Base-by-base conservation (phyloP, 1,284 basidiomycete genomes). In the Marasmius fiardii region DNA sequence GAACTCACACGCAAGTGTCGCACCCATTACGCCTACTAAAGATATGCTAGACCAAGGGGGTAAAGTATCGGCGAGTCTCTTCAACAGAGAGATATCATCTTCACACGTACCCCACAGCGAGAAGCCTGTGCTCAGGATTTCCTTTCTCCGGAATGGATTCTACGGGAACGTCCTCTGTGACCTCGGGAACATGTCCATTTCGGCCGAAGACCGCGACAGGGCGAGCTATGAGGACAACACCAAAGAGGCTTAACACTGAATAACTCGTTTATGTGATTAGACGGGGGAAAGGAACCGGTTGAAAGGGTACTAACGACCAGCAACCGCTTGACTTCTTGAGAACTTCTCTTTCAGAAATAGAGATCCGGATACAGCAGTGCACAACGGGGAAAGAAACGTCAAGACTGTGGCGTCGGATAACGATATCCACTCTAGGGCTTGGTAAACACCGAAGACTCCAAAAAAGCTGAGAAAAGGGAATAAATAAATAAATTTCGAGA, bases 321-420 rank as follows among this genome's bases (percentile, higher is more conserved):
- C 87, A 6, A 85, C 34, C 1, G 79, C 75, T 67, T 93, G 84
- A 57, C 73, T 76, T 50, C 71, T 67, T 0, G 79, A 78, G 60
- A 90, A 83, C 0, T 68, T 71, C 65, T 94, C 92, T 16, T 80
- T 77, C 7, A 95, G 73, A 23, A 93, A 74, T 1, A 92, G 56
- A 5, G 81, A 82, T 0, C 85, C 91, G 1, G 86, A 71, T n/a
- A 92, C 66, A 0, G 82, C 85, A 0, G 88, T 90, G 10, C 79
- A 75, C 54, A 86, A 78, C 0, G 92, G 92, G 0, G 80, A 70
- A 8, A 95, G 75, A 71, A 93, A 93, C 0, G 85, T 85, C 50
- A 95, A 74, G 14, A 90, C 87, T 0, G 85, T 87, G 0, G 87
- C 82, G 65, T 93, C 91, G 11, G 87, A 88, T 0, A 93, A 73